Evolutionary conservation across 1,284 basidiomycete species (phyloP).

Genomic region (Vanrija sp.): DNA sequence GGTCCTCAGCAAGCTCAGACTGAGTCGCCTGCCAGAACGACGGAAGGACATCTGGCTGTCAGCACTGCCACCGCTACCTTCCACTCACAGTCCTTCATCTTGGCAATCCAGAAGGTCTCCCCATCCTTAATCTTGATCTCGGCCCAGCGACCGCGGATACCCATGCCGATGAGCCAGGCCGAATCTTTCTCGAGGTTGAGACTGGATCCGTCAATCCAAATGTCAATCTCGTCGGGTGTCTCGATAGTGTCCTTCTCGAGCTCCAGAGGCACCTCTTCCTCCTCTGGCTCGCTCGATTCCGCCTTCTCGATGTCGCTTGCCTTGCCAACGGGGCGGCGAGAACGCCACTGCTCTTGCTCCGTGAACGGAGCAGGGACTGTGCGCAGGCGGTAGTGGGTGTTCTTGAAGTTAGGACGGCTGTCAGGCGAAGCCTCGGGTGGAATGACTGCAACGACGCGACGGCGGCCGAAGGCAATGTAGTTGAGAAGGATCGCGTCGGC

Average conservation of each 20-base stretch:
- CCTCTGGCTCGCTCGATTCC: conserved; percentile 1
- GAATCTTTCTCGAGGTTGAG: background rate
- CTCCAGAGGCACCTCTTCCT: conserved; percentile 16
- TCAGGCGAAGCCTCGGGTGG: conserved; percentile 6
- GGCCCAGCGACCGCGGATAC: conserved; percentile 39
- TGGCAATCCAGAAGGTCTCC: conserved; percentile 36
- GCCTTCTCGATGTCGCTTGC: background rate
- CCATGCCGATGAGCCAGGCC: conserved; percentile 27
- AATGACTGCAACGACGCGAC: conserved; percentile 20
- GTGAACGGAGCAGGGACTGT: conserved; percentile 36
- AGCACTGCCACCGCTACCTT: background rate
- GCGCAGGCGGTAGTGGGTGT: conserved; percentile 18
- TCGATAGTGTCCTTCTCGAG: conserved; percentile 21
- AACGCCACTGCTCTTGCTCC: conserved; percentile 28
- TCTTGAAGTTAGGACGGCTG: conserved; percentile 10
- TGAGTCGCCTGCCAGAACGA: conserved; percentile 20
- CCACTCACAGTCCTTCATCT: conserved; percentile 39
- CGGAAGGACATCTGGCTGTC: conserved; percentile 23
- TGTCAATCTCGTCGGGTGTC: conserved; percentile 20
- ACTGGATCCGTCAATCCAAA: conserved; percentile 24
- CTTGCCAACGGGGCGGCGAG: background rate
- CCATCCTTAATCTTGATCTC: conserved; percentile 20
- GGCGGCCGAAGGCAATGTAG: conserved; percentile 31
- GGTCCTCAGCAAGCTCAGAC: background rate
- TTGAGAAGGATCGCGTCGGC: conserved; percentile 9